Evolutionary conservation across 768 basidiomycete species (phyloP).

Genomic region (Trichaptum fuscoviolaceum): DNA sequence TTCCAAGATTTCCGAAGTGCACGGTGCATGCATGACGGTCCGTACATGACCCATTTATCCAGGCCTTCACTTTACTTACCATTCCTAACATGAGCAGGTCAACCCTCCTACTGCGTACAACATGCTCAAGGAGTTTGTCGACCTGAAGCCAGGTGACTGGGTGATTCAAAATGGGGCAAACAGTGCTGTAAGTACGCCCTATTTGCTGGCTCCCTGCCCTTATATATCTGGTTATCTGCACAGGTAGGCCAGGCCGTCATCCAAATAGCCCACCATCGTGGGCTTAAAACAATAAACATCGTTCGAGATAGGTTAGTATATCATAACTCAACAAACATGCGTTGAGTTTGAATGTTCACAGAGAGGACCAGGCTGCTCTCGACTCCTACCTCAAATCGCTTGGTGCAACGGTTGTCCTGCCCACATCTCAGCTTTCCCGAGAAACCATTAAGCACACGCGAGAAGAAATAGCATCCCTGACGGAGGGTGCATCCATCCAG

Average conservation of each 20-base stretch:
- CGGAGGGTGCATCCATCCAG: constrained; percentile 22
- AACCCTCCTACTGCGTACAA: constrained; percentile 83
- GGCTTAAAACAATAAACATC: constrained; percentile 76
- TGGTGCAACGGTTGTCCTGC: constrained; percentile 64
- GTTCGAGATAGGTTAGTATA: constrained; percentile 59
- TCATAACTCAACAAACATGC: background rate
- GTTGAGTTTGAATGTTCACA: constrained; percentile 17
- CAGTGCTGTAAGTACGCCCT: constrained; percentile 54
- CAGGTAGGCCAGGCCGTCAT: constrained; percentile 84
- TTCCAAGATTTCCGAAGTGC: constrained; percentile 43
- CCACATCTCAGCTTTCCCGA: background rate
- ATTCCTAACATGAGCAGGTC: constrained; percentile 36
- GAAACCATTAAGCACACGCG: background rate
- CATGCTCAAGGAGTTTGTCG: constrained; percentile 69
- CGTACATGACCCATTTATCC: constrained; percentile 15
- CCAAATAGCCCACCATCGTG: constrained; percentile 70
- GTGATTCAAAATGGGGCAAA: constrained; percentile 85
- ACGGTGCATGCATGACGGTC: constrained; percentile 75
- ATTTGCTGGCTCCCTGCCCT: background rate
- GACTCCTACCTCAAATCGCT: constrained; percentile 47
- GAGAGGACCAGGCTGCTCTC: constrained; percentile 48
- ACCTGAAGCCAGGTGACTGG: constrained; percentile 67
- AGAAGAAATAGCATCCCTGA: background rate
- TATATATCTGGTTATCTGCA: background rate
- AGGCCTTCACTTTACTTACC: background rate